Base-by-base conservation (phyloP, 768 basidiomycete species). In the Gloeostereum incarnatum region DNA sequence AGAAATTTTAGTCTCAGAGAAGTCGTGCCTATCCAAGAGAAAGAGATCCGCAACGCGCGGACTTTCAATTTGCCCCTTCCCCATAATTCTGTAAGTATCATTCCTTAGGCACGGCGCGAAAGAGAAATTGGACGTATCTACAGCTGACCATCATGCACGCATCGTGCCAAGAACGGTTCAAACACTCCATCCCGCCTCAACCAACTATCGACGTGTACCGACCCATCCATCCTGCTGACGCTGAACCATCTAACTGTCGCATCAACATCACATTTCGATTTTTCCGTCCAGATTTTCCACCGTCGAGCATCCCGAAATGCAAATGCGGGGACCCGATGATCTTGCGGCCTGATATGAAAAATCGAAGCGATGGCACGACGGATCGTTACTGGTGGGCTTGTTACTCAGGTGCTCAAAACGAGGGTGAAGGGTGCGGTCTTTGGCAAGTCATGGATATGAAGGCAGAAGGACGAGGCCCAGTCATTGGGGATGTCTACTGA, bases 221-320 rank as follows among this genome's bases (percentile, higher is more conserved):
- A 22, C 85, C 87, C 3, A 51, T 68, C 1, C 68, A 57, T 45
- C 72, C 78, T 23, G 49, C 36, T 30, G 38, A 31, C 9, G 45
- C 41, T 3, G 68, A 73, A 34, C 62, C 73, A 1, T 78, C 72
- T 6, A 86, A 75, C 44, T 77, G 69, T 46, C 74, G 85, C 18
- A 87, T 90, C 49, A 90, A 90, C 48, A 79, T 90, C 40, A 90
- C 87, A 1, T 90, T 90, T 53, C 71, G 88, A 11, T 90, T 90
- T 52, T 90, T 81, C 46, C 72, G 88, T 39, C 88, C 88, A 5
- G 87, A 90, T 57, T 90, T 83, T 53, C 62, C 65, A 17, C 72
- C 87, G 3, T 51, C 61, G 17, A 75, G 59, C 26, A 85, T 73
- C 1, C 87, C 87, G 1, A 66, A 66, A 31, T 90, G 88, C 50